phyloP scores from a whole-genome alignment of 2,329 filamentous ascomycete genomes.

The Pseudogymnoascus sp. region DNA sequence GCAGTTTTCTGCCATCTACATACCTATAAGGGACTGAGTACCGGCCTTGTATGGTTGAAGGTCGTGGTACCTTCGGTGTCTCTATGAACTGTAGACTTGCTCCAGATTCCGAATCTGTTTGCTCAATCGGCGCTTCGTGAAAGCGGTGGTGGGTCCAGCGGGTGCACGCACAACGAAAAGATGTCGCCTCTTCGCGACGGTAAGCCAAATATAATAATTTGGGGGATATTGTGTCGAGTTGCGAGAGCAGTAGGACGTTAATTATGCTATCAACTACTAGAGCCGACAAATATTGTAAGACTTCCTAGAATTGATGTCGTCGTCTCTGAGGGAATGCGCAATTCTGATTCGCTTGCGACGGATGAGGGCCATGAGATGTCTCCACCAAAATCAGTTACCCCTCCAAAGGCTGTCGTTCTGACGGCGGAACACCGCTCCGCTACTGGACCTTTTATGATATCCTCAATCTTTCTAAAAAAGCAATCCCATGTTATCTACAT shows the following conservation, averaged over 20 bases:
- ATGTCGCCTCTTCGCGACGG: neutral
- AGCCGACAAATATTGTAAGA: slow-evolving; percentile 4
- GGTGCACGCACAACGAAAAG: slow-evolving; percentile 8
- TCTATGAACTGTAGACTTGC: slow-evolving; percentile 8
- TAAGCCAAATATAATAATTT: slow-evolving; percentile 5
- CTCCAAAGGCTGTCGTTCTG: neutral
- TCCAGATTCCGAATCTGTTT: slow-evolving; percentile 7
- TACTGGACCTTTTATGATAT: neutral
- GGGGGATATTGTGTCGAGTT: neutral
- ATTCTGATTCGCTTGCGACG: slow-evolving; percentile 3
- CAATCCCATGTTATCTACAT: neutral
- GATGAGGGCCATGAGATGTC: neutral
- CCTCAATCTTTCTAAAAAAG: neutral
- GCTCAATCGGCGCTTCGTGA: slow-evolving; percentile 9
- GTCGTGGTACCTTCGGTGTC: slow-evolving; percentile 7
- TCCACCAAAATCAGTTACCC: slow-evolving; percentile 7
- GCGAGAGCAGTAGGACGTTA: neutral
- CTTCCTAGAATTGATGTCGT: slow-evolving; percentile 1
- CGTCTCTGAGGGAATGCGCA: neutral
- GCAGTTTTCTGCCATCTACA: slow-evolving; percentile 4
- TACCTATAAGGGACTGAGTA: slow-evolving; percentile 8
- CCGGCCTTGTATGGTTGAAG: slow-evolving; percentile 8
- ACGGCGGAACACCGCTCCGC: neutral
- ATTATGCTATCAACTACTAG: neutral
- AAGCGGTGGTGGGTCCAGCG: slow-evolving; percentile 6